These are phyloP conservation scores for Trypanosoma congolense DNA, from an alignment of 208 protist genomes.

Conservation along the genomic window DNA sequence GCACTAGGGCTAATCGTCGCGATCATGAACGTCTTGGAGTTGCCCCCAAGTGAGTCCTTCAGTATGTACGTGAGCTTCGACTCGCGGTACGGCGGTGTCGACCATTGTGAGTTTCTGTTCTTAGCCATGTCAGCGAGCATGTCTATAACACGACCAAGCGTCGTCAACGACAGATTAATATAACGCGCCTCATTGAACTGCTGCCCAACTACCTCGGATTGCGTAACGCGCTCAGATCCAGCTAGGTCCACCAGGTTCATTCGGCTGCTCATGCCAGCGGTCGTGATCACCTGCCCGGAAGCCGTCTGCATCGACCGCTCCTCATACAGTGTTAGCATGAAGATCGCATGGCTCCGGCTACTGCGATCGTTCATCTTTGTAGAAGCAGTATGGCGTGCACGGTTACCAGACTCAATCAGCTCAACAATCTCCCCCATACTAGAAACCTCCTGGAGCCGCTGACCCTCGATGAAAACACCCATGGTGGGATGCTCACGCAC, in stretches of 20 bases:
- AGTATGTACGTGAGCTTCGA: conserved; percentile 87
- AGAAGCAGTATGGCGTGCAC: conserved; percentile 75
- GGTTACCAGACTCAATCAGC: conserved; percentile 83
- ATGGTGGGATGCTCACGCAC: conserved; percentile 77
- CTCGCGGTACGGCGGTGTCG: conserved; percentile 89
- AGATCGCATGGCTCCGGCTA: conserved; percentile 88
- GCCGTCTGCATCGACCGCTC: conserved; percentile 16
- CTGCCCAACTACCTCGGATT: conserved; percentile 79
- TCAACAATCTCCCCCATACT: conserved; percentile 57
- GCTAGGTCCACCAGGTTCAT: conserved; percentile 85
- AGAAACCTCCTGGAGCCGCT: conserved; percentile 67
- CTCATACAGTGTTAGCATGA: conserved; percentile 81
- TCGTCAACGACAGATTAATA: conserved; percentile 62
- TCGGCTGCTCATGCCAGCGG: conserved; percentile 32
- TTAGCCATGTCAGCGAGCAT: conserved; percentile 40
- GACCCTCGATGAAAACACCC: conserved; percentile 74
- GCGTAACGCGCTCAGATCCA: conserved; percentile 67
- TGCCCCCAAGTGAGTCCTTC: conserved; percentile 86
- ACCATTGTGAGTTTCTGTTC: too few relatives aligned
- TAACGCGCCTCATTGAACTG: conserved; percentile 82
- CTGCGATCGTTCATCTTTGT: conserved; percentile 91
- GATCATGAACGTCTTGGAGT: conserved; percentile 89
- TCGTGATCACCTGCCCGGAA: conserved; percentile 11
- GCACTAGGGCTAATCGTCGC: conserved; percentile 59
- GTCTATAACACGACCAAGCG: conserved; percentile 54